Conservation (phyloP, 768 basidiomycete genomes). For the Calocybe cyanea region DNA sequence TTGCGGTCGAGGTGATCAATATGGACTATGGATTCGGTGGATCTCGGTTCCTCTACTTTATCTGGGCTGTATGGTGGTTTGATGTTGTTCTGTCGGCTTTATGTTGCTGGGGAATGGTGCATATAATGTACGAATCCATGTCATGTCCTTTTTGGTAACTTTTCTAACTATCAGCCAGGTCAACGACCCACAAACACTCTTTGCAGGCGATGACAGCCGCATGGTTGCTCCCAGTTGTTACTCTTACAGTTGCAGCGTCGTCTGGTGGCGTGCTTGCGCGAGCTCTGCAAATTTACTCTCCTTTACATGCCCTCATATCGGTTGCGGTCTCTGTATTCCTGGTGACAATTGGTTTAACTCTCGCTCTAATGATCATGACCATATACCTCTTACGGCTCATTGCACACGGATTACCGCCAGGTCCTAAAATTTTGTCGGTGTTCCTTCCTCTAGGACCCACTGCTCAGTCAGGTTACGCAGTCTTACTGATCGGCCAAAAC, state of each 20-base stretch:
- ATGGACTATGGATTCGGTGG: constrained; percentile 45
- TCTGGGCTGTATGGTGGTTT: constrained; percentile 67
- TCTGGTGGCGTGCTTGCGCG: constrained; percentile 57
- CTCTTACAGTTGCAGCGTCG: constrained; percentile 67
- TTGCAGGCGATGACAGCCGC: constrained; percentile 51
- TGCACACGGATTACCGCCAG: constrained; percentile 45
- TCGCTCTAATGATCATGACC: constrained; percentile 65
- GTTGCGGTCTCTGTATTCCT: constrained; percentile 50
- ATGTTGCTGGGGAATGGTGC: constrained; percentile 59
- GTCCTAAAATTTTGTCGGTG: constrained; percentile 45
- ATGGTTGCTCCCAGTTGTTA: constrained; percentile 78
- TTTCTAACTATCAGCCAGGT: constrained; percentile 29
- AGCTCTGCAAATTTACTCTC: constrained; percentile 42
- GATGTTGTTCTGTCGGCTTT: constrained; percentile 48
- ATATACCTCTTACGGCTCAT: constrained; percentile 61
- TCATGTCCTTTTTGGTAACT: background rate
- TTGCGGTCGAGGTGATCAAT: constrained; percentile 35
- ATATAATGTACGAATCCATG: constrained; percentile 54
- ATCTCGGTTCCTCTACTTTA: constrained; percentile 39
- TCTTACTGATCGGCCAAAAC: constrained; percentile 52
- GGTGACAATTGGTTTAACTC: constrained; percentile 50
- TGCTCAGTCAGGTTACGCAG: constrained; percentile 60
- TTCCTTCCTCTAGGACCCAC: constrained; percentile 77
- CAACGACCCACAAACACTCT: constrained; percentile 53
- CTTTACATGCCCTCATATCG: constrained; percentile 50